Percentiles rank a stretch among this genome's conserved stretches.
phyloP scores from a whole-genome alignment of 2,329 filamentous ascomycete species.

The Diaporthe sp. region DNA sequence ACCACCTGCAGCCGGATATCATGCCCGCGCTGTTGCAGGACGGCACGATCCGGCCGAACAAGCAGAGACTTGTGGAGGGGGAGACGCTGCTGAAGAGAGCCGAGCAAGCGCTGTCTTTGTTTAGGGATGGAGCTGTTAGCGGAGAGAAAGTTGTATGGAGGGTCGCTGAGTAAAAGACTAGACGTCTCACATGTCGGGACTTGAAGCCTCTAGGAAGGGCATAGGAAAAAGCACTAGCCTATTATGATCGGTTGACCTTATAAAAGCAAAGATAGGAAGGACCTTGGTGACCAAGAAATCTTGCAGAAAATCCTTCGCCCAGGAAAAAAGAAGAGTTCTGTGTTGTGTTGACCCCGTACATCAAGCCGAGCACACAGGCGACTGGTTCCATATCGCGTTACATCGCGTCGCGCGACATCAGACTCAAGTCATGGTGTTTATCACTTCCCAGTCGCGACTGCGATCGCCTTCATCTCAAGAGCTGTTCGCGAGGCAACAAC shows the following conservation, averaged over 20 bases:
- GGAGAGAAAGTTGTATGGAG: constrained; percentile 50
- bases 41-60: constrained; percentile 57
- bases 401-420: neutral
- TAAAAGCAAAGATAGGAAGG: neutral
- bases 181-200: too few species aligned
- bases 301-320: neutral
- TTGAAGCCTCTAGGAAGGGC: too few species aligned
- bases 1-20: constrained; percentile 68
- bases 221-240: too few species aligned
- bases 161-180: constrained; percentile 43
- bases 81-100: constrained; percentile 56
- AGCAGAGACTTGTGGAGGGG: constrained; percentile 58
- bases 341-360: neutral
- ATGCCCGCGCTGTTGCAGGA: constrained; percentile 62
- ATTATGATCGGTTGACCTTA: too few species aligned
- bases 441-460: neutral
- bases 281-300: neutral
- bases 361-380: neutral
- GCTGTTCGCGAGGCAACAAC: neutral
- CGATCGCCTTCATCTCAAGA: neutral
- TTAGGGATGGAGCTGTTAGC: constrained; percentile 45
- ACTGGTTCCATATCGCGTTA: neutral
- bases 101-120: constrained; percentile 46
- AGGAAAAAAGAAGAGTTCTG: neutral
- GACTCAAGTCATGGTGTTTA: neutral